Base-by-base conservation (phyloP, 257 asterid genomes). In the Perilla frutescens region DNA sequence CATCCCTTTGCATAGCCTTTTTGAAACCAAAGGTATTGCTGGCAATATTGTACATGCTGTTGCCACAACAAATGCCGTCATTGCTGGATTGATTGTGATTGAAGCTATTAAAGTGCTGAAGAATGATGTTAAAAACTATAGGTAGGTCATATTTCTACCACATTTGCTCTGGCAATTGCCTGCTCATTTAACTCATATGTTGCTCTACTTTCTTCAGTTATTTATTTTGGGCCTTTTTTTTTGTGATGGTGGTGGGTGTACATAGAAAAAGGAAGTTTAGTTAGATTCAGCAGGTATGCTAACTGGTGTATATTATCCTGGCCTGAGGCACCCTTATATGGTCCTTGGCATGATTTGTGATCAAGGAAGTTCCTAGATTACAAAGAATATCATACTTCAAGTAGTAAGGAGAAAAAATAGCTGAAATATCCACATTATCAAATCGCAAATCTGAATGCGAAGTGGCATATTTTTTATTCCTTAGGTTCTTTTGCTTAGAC, bases 41-140 rank as follows among this genome's bases (percentile, higher is more conserved):
- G 98, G 99, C 65, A 92, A 95, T 78, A 95, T 95, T 49, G 96
- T 95, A 64, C 99, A 95, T 77, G 99, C 99, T 68, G 97, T 95
- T 89, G 99, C 99, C 72, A 95, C 98, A 68, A 92, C 99, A 75
- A 95, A 95, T 85, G 99, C 99, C 76, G 81, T 89, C 64, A 82
- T 92, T 80, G 96, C 98, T 77, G 99, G 99, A 70, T 81, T 95
- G 89, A 89, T 95, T 81, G 99, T 95, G 84, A 89, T 90, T 11
- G 99, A 95, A 89, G 95, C 98, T 72, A 89, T 90, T 64, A 95
- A 95, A 87, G 97, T 95, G 86, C 87, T 95, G 83, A 87, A 84
- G 72, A 86, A 86, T 77, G 95, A 95, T 70, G 62, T 75, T 44
- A 60, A 85, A 77, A 88, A 83, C 80, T 95, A 88, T 76, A 89